Percentiles rank a stretch among this genome's conserved stretches.
Conservation (phyloP, 306 rosid genomes). For the Vigna trinervia region DNA sequence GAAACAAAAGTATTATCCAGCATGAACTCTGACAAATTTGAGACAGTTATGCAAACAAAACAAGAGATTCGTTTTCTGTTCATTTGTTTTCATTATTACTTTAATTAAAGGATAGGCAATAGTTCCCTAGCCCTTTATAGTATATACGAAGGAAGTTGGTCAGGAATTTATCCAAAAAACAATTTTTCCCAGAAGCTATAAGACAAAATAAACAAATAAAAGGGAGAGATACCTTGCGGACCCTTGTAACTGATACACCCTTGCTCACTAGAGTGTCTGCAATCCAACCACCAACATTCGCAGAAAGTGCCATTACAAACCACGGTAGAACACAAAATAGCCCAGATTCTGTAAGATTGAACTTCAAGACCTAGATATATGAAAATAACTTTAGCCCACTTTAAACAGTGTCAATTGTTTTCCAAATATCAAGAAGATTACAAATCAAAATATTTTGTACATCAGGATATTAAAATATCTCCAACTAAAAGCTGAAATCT, state of each 20-base stretch:
- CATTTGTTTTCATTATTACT: neutral
- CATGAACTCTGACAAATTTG: neutral
- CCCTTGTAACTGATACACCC: slow-evolving; percentile 83
- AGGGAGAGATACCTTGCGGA: slow-evolving; percentile 80
- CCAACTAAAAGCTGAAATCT: slow-evolving; percentile 16
- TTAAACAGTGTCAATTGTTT: slow-evolving; percentile 19
- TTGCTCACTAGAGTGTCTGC: slow-evolving; percentile 94
- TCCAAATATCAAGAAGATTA: slow-evolving; percentile 34
- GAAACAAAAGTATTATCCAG: slow-evolving; percentile 6
- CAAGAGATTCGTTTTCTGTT: neutral
- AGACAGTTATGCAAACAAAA: slow-evolving; percentile 4
- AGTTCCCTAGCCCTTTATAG: slow-evolving; percentile 14
- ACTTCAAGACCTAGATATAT: slow-evolving; percentile 88
- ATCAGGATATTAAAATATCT: slow-evolving; percentile 21
- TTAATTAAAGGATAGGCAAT: slow-evolving; percentile 7
- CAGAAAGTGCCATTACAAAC: slow-evolving; percentile 96
- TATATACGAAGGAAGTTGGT: slow-evolving; percentile 1
- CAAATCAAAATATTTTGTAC: slow-evolving; percentile 4
- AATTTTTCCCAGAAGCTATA: slow-evolving; percentile 5
- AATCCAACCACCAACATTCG: slow-evolving; percentile 97
- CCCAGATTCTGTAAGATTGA: slow-evolving; percentile 96
- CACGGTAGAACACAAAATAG: slow-evolving; percentile 90
- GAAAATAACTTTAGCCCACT: slow-evolving; percentile 30
- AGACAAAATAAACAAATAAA: neutral
- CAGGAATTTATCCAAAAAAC: neutral